Evolutionary conservation across 305 asterid genomes (phyloP).

Genomic region (Fraxinus sp.): DNA sequence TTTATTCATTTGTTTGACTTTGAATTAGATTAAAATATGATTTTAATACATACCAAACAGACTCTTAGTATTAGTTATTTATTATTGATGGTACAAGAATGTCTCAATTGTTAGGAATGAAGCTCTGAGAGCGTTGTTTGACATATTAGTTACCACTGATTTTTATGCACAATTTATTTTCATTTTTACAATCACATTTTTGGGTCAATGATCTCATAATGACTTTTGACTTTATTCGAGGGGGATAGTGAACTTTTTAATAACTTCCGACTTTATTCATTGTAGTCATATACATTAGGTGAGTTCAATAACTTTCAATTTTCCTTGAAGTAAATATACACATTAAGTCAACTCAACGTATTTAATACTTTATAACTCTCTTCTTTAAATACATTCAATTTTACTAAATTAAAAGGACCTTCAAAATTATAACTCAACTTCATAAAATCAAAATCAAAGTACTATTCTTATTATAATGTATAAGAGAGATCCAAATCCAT

Average conservation of each 20-base stretch:
- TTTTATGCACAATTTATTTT: background rate
- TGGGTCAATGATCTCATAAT: background rate
- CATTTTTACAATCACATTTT: background rate
- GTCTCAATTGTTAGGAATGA: background rate
- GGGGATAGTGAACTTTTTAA: background rate
- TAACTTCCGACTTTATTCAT: background rate
- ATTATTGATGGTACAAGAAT: background rate
- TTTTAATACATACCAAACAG: too few species aligned
- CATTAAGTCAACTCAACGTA: background rate
- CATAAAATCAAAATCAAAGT: constrained; percentile 3
- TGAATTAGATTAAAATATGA: too few species aligned
- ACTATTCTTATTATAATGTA: background rate
- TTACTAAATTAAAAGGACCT: background rate
- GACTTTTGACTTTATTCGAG: background rate
- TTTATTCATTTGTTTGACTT: background rate
- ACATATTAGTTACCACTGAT: too few species aligned
- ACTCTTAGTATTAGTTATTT: too few species aligned
- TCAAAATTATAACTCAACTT: background rate
- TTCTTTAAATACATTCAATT: background rate
- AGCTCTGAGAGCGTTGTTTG: too few species aligned
- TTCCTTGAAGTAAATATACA: background rate
- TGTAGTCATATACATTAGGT: background rate
- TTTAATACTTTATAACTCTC: background rate
- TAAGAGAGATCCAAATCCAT: background rate
- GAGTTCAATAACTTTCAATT: background rate